A percentile compares a stretch with the other conserved stretches of the same genome.
These are phyloP conservation scores for Leonotis leonurus DNA, from an alignment of 257 asterid species.

Conservation along the genomic window DNA sequence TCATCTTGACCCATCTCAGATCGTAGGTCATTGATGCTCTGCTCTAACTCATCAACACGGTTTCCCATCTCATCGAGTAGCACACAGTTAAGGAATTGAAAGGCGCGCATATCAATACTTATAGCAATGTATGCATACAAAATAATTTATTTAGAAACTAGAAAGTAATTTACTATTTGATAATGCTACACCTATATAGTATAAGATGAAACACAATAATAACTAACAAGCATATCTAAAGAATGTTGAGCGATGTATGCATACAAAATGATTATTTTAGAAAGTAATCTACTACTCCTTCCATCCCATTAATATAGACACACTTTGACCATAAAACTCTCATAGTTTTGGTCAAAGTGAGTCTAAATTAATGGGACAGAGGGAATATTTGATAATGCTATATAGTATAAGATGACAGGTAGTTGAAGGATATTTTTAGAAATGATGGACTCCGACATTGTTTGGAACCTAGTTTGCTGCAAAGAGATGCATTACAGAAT, in stretches of 20 bases:
- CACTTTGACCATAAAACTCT: no score
- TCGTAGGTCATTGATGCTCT: conserved; percentile 87
- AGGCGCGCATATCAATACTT: not conserved
- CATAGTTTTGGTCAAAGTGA: no score
- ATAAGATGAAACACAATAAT: not conserved
- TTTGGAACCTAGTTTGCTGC: conserved; percentile 92
- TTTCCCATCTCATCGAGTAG: conserved; percentile 94
- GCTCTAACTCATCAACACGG: conserved; percentile 83
- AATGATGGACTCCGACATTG: conserved; percentile 87
- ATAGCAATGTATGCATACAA: no score
- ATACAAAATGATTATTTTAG: not conserved
- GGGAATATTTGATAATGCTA: not conserved
- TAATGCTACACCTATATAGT: no score
- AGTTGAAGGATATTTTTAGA: conserved; percentile 72
- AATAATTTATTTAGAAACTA: no score
- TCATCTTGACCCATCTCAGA: conserved; percentile 88
- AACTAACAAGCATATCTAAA: not conserved
- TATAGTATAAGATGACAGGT: not conserved
- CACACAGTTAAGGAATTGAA: conserved; percentile 47
- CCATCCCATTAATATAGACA: no score
- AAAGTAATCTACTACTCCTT: not conserved
- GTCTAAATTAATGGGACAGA: no score
- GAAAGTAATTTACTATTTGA: no score
- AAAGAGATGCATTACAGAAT: conserved; percentile 12
- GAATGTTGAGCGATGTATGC: conserved; percentile 1